Conservation (phyloP, 345 rosid species). For the Microcos paniculata region DNA sequence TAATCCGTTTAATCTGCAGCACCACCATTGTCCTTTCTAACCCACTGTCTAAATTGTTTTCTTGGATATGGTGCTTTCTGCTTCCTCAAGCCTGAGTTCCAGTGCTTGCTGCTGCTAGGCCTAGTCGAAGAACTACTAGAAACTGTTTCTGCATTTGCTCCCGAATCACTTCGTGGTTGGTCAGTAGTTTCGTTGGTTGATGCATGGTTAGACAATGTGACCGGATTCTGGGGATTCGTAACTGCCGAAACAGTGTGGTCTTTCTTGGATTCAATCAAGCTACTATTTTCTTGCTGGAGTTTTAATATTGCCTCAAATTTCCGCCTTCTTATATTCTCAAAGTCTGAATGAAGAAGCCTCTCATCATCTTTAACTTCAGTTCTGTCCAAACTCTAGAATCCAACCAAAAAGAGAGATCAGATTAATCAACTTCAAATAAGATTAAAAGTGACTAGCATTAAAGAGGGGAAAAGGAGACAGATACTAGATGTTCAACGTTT, state of each 20-base stretch:
- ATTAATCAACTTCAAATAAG: not conserved
- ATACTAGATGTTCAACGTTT: not conserved
- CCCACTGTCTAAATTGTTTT: slow-evolving; percentile 45
- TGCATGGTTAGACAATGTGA: slow-evolving; percentile 20
- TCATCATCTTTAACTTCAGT: slow-evolving; percentile 32
- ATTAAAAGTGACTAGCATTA: not conserved
- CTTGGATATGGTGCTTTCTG: slow-evolving; percentile 26
- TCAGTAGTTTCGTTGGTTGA: slow-evolving; percentile 32
- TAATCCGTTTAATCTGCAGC: slow-evolving; percentile 19
- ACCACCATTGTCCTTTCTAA: slow-evolving; percentile 32
- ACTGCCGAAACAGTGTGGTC: slow-evolving; percentile 62
- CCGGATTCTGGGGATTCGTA: slow-evolving; percentile 63
- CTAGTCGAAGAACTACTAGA: slow-evolving; percentile 34
- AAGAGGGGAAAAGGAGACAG: too few species aligned
- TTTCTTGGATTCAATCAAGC: slow-evolving; percentile 65
- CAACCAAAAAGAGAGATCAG: slow-evolving; percentile 6
- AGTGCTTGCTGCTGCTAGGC: slow-evolving; percentile 23
- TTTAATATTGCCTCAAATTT: slow-evolving; percentile 57
- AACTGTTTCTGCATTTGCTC: slow-evolving; percentile 27
- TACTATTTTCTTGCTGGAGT: slow-evolving; percentile 61
- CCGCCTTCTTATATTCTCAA: slow-evolving; percentile 61
- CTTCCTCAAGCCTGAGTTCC: slow-evolving; percentile 31
- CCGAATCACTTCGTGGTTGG: slow-evolving; percentile 31
- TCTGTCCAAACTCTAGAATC: slow-evolving; percentile 38
- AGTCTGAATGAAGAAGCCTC: slow-evolving; percentile 48